These are phyloP conservation scores for Sanghuangporus weigelae DNA, from an alignment of 1,284 basidiomycete species.

Conservation along the genomic window DNA sequence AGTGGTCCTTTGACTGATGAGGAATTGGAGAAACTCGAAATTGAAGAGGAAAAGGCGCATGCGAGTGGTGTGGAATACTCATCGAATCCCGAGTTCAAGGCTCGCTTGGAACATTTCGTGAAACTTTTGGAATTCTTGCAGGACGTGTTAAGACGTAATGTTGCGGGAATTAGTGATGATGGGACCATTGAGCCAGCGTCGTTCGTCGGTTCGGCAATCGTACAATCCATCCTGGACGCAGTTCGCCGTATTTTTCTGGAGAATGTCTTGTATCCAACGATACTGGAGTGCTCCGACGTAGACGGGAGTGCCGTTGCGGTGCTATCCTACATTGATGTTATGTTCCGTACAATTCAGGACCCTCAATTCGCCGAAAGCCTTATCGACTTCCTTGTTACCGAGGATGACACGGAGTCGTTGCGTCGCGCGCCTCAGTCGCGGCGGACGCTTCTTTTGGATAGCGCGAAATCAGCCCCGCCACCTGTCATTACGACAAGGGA, in stretches of 20 bases:
- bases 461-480: slow-evolving; percentile 30
- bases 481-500: slow-evolving; percentile 31
- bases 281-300: slow-evolving; percentile 87
- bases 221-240: slow-evolving; percentile 76
- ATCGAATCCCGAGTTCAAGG: slow-evolving; percentile 69
- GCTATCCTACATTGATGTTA: slow-evolving; percentile 92
- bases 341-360: slow-evolving; percentile 72
- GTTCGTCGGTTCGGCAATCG: slow-evolving; percentile 71
- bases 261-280: slow-evolving; percentile 89
- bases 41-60: slow-evolving; percentile 48
- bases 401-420: slow-evolving; percentile 67
- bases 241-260: slow-evolving; percentile 86
- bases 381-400: slow-evolving; percentile 75
- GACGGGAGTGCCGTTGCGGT: slow-evolving; percentile 96
- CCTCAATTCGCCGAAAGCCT: slow-evolving; percentile 69
- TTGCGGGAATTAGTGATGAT: slow-evolving; percentile 34
- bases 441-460: slow-evolving; percentile 42
- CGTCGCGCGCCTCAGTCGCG: slow-evolving; percentile 36
- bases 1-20: slow-evolving; percentile 44
- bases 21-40: slow-evolving; percentile 47
- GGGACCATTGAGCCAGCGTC: slow-evolving; percentile 48
- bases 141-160: slow-evolving; percentile 74
- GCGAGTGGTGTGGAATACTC: slow-evolving; percentile 72
- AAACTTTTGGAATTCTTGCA: slow-evolving; percentile 90
- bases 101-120: slow-evolving; percentile 82